A percentile compares a stretch with the other conserved stretches of the same genome.
phyloP scores from a whole-genome alignment of 768 basidiomycete genomes.

The Porpolomopsis calyptriformis region DNA sequence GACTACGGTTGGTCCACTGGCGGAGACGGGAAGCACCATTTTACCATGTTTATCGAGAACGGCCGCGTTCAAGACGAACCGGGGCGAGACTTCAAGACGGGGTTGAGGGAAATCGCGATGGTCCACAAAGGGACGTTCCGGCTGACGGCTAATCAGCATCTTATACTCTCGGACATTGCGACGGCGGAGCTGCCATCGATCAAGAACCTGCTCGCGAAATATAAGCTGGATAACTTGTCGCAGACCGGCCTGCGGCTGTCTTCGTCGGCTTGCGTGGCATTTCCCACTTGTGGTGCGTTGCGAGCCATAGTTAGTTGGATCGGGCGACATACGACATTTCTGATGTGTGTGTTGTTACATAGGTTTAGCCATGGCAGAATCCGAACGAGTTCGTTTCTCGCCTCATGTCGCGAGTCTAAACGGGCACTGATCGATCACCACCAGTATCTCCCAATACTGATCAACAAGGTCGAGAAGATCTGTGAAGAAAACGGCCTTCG shows the following conservation, averaged over 20 bases:
- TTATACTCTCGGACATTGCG: conserved; percentile 76
- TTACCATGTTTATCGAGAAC: conserved; percentile 93
- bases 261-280: conserved; percentile 92
- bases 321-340: background rate
- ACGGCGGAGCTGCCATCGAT: conserved; percentile 64
- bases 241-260: conserved; percentile 74
- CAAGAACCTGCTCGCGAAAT: conserved; percentile 68
- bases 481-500: conserved; percentile 89
- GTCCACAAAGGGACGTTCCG: conserved; percentile 91
- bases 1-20: conserved; percentile 91
- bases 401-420: background rate
- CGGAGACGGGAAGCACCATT: conserved; percentile 81
- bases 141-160: conserved; percentile 90
- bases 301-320: too few relatives aligned
- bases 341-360: conserved; percentile 3
- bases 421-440: background rate
- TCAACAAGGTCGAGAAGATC: conserved; percentile 91
- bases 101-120: conserved; percentile 84
- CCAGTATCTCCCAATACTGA: conserved; percentile 82
- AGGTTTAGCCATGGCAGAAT: conserved; percentile 40
- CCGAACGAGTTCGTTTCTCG: conserved; percentile 36
- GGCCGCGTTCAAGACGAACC: conserved; percentile 95
- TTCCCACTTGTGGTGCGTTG: conserved; percentile 81
- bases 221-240: conserved; percentile 81
- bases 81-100: conserved; percentile 83